Percentiles rank a stretch among this genome's conserved stretches.
Conservation (phyloP, 768 basidiomycete species). For the Trametes cubensis region DNA sequence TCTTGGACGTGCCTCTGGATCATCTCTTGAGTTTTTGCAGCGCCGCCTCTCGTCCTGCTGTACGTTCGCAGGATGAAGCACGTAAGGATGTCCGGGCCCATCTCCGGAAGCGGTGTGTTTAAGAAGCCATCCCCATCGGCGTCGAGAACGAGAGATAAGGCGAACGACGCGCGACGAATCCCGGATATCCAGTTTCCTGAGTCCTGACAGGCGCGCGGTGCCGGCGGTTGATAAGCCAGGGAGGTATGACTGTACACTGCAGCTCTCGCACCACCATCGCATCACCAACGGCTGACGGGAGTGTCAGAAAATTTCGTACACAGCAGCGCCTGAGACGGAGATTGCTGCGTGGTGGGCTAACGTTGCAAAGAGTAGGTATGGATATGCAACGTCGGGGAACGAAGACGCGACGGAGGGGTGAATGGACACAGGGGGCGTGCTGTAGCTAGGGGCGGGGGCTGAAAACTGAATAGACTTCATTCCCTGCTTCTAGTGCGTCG, state of each 20-base stretch:
- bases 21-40: too few species aligned
- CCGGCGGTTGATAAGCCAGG: slow-evolving; percentile 19
- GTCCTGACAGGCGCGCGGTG: not conserved
- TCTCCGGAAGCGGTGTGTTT: slow-evolving; percentile 12
- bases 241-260: not conserved
- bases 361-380: not conserved
- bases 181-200: too few species aligned
- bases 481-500: slow-evolving; percentile 15
- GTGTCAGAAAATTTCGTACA: slow-evolving; percentile 9
- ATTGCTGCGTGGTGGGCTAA: too few species aligned
- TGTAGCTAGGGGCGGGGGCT: too few species aligned
- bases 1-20: too few species aligned
- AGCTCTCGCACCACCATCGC: not conserved
- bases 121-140: too few species aligned
- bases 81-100: slow-evolving; percentile 8
- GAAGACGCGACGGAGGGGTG: not conserved
- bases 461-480: slow-evolving; percentile 11
- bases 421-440: too few species aligned
- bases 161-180: not conserved
- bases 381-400: not conserved
- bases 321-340: not conserved
- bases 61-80: not conserved
- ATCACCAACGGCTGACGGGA: not conserved
- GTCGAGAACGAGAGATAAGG: slow-evolving; percentile 16
- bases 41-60: not conserved